Evolutionary conservation across 2,329 filamentous ascomycete genomes (phyloP).

Genomic region (Beauveria caledonica): DNA sequence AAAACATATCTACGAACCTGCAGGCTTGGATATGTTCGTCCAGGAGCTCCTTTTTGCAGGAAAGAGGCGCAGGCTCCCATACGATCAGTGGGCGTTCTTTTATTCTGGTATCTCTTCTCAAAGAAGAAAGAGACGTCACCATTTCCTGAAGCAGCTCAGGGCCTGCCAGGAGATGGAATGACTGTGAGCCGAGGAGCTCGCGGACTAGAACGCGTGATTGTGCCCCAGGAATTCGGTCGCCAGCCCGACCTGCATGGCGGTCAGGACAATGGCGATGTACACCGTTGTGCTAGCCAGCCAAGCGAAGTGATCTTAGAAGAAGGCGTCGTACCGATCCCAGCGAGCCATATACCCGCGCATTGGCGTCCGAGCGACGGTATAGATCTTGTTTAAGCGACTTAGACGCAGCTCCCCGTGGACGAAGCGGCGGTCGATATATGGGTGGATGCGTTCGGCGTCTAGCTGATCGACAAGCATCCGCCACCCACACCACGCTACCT

Average conservation of each 20-base stretch:
- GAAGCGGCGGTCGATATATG: background rate
- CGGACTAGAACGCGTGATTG: too few relatives aligned
- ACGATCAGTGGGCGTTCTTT: too few relatives aligned
- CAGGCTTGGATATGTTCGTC: too few relatives aligned
- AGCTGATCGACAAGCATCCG: background rate
- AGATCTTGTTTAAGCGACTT: background rate
- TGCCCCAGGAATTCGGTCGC: too few relatives aligned
- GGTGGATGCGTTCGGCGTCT: background rate
- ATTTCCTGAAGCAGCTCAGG: too few relatives aligned
- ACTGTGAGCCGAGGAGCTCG: too few relatives aligned
- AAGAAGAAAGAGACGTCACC: too few relatives aligned
- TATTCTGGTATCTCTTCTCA: too few relatives aligned
- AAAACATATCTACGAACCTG: too few relatives aligned
- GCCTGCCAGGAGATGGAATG: too few relatives aligned
- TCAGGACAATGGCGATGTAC: slow-evolving; percentile 29
- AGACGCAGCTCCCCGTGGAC: background rate
- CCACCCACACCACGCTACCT: background rate
- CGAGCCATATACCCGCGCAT: background rate
- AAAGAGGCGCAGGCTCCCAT: too few relatives aligned
- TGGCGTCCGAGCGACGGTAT: background rate
- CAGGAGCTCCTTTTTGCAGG: too few relatives aligned
- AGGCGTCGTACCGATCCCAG: background rate
- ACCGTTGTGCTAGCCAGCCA: slow-evolving; percentile 23
- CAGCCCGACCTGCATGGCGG: slow-evolving; percentile 31
- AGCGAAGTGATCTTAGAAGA: slow-evolving; percentile 27